These are phyloP conservation scores for Dissophora ornata DNA, from an alignment of 192 early-diverging fungal genomes.

Conservation along the genomic window DNA sequence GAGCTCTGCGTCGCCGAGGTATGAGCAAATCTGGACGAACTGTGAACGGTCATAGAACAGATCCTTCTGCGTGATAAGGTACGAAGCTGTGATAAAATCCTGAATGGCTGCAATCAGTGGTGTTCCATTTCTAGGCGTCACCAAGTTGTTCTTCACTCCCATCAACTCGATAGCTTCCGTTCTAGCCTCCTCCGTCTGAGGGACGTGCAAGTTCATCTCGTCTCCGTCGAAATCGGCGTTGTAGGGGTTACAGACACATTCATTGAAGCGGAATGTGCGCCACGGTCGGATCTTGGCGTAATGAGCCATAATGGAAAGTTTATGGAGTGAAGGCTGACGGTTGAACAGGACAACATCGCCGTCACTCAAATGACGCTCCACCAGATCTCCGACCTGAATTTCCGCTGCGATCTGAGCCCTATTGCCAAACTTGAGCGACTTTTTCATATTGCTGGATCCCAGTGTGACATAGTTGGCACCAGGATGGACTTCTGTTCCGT, in stretches of 20 bases:
- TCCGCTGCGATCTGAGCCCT: constrained; percentile 75
- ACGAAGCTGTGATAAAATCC: constrained; percentile 99
- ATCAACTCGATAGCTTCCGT: constrained; percentile 96
- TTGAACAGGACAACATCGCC: constrained; percentile 98
- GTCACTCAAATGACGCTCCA: constrained; percentile 94
- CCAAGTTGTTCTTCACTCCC: constrained; percentile 97
- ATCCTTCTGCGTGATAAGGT: constrained; percentile 93
- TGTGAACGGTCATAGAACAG: constrained; percentile 93
- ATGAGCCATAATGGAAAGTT: constrained; percentile 97
- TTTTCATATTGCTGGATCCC: constrained; percentile 62
- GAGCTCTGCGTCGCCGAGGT: constrained; percentile 86
- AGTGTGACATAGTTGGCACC: constrained; percentile 90
- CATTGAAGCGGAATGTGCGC: constrained; percentile 99
- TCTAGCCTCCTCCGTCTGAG: constrained; percentile 98
- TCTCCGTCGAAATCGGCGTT: constrained; percentile 99
- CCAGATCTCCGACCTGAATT: constrained; percentile 89
- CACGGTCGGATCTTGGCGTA: constrained; percentile 83
- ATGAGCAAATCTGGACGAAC: constrained; percentile 93
- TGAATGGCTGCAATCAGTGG: constrained; percentile 99
- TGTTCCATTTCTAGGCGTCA: constrained; percentile 98
- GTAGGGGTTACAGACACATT: constrained; percentile 99
- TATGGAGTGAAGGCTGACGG: constrained; percentile 98
- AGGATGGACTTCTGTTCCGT: constrained; percentile 91
- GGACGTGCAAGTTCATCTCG: constrained; percentile 99
- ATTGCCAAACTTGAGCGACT: constrained; percentile 80